Percentiles rank a stretch among this genome's conserved stretches.
These are phyloP conservation scores for Paraphaeosphaeria sporulosa DNA, from an alignment of 2,329 filamentous ascomycete species.

Conservation along the genomic window DNA sequence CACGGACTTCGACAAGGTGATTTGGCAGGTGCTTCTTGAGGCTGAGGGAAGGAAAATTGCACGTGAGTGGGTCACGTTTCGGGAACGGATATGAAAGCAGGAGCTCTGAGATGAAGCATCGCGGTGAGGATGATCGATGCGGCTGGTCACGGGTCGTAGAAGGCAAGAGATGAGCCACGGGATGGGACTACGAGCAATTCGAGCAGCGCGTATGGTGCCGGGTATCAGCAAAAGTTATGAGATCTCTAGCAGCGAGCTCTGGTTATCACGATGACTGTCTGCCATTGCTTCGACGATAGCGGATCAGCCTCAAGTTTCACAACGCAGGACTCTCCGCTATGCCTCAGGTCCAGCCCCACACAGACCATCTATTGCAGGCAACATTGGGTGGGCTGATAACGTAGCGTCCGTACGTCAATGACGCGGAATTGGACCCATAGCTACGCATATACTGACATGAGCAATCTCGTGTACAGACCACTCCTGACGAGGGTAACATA, in stretches of 20 bases:
- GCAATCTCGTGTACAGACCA: not conserved
- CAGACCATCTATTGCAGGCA: not conserved
- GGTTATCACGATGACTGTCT: not conserved
- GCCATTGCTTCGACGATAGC: not conserved
- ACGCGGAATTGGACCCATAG: not conserved
- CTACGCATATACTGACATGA: not conserved
- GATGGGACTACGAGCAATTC: not conserved
- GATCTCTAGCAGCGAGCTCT: not conserved
- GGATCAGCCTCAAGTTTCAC: conserved; percentile 6
- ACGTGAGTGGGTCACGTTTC: not conserved
- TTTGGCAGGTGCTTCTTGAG: conserved; percentile 7
- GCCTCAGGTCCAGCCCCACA: conserved; percentile 4
- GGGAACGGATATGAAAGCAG: not conserved
- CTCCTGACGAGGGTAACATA: not conserved
- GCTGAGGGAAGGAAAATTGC: not conserved
- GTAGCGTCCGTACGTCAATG: conserved; percentile 3
- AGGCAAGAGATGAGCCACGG: not conserved
- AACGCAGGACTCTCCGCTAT: not conserved
- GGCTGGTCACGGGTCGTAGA: not conserved
- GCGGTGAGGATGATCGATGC: not conserved
- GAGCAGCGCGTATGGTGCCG: not conserved
- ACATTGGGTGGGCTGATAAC: not conserved
- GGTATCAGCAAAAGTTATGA: not conserved
- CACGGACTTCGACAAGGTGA: conserved; percentile 3
- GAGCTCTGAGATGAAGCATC: not conserved